These are phyloP conservation scores for Chrysanthemum lavandulifolium DNA, from an alignment of 129 eudicot genomes.

Conservation along the genomic window DNA sequence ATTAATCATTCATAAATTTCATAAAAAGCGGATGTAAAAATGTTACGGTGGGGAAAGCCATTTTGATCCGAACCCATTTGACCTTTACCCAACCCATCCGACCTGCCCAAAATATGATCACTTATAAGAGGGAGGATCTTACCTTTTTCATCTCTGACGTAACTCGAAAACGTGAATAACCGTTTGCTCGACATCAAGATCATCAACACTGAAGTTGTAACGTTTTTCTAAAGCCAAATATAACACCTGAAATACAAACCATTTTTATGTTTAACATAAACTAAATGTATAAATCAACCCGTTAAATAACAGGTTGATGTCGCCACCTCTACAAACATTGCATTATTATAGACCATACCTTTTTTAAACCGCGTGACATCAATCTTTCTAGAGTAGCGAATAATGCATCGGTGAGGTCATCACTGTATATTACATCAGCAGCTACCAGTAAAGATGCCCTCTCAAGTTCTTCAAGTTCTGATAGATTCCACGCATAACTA, in stretches of 20 bases:
- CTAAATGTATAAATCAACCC: too few relatives aligned
- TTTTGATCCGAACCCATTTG: too few relatives aligned
- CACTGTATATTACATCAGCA: conserved; percentile 94
- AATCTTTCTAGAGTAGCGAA: conserved; percentile 53
- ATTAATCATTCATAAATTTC: neutral
- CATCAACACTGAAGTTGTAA: conserved; percentile 36
- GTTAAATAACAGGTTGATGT: too few relatives aligned
- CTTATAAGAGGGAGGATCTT: neutral
- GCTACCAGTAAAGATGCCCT: conserved; percentile 79
- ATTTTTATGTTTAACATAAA: too few relatives aligned
- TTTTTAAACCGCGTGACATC: conserved; percentile 50
- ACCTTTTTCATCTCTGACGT: conserved; percentile 52
- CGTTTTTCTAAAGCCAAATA: conserved; percentile 95
- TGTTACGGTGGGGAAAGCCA: too few relatives aligned
- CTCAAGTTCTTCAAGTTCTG: conserved; percentile 64
- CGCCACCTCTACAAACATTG: neutral
- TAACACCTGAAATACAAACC: conserved; percentile 46
- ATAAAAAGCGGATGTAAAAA: too few relatives aligned
- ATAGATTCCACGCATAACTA: conserved; percentile 64
- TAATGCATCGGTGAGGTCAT: conserved; percentile 90
- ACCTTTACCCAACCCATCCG: neutral
- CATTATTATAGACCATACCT: conserved; percentile 35
- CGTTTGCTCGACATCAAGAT: conserved; percentile 79
- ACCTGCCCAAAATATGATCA: neutral
- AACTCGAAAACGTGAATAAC: conserved; percentile 83